A percentile compares a stretch with the other conserved stretches of the same genome.
These are phyloP conservation scores for Funneliformis geosporum DNA, from an alignment of 192 early-diverging fungal genomes.

Conservation along the genomic window DNA sequence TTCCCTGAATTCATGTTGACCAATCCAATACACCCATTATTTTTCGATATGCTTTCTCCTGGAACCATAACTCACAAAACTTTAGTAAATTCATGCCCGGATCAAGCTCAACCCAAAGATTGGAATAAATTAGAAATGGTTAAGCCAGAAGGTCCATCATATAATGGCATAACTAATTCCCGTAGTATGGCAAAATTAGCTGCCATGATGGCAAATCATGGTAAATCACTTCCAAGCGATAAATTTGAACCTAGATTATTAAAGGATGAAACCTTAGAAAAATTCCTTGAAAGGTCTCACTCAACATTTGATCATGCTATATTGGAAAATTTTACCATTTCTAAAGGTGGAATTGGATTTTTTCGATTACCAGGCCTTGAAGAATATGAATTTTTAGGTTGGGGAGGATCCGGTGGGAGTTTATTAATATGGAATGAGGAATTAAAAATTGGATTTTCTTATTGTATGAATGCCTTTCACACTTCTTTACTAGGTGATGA, in stretches of 20 bases:
- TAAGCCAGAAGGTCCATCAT: conserved; percentile 47
- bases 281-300: conserved; percentile 29
- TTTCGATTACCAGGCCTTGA: conserved; percentile 22
- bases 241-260: conserved; percentile 20
- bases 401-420: conserved; percentile 66
- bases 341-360: conserved; percentile 48
- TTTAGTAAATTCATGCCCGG: conserved; percentile 32
- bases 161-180: conserved; percentile 59
- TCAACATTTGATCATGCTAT: conserved; percentile 34
- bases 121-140: conserved; percentile 41
- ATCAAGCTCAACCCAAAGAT: conserved; percentile 38
- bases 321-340: conserved; percentile 31
- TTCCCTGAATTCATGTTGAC: conserved; percentile 43
- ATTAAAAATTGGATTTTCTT: conserved; percentile 57
- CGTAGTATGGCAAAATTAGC: conserved; percentile 59
- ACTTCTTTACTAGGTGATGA: conserved; percentile 55
- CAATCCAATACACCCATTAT: conserved; percentile 33
- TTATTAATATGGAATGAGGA: conserved; percentile 59
- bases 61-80: conserved; percentile 36
- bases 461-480: conserved; percentile 58
- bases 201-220: conserved; percentile 62
- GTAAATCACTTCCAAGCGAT: conserved; percentile 33
- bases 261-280: conserved; percentile 33
- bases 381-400: conserved; percentile 52
- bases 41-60: conserved; percentile 31